Evolutionary conservation across 2,329 filamentous ascomycete species (phyloP), one percentile per base, ranked within the genome.

Genomic region (Corniculantispora saksenae): DNA sequence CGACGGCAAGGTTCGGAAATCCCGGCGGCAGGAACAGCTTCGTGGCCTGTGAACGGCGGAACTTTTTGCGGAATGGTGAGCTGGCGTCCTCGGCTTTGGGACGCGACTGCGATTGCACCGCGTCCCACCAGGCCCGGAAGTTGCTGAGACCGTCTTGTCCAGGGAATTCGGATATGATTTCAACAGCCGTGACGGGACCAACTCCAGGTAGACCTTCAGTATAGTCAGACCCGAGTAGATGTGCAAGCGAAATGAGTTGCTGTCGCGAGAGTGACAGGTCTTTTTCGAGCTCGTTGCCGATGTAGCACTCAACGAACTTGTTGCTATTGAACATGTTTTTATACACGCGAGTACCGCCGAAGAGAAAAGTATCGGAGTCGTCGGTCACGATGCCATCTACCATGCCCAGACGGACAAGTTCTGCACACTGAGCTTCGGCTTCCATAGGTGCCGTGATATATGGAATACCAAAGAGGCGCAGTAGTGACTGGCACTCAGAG

Each of bases 301-400:
- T 85, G 74, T 98, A 99, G 78, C 95, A 98, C 79, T 99, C 95
- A 50, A 99, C 95, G 71, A 93, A 97, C 75, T 99, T 99, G 77
- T 95, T 95, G 71, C 93, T 90, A 78, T 97, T 99, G 83, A 99
- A 99, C 93, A 99, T 97, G 81, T 99, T 99, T 78, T 99, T 99
- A 83, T 99, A 99, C 25, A 99, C 91, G 21, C 94, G 86, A 0
- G 93, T 99, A 45, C 95, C 96, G 21, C 95, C 96, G 76, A 99
- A 99, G 1, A 99, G 85, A 73, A 99, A 99, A 0, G 90, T 96
- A 81, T 99, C 95, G 3, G 91, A 96, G 75, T 99, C 95, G 72
- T 99, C 95, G 0, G 96, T 99, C 35, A 99, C 94, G 67, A 99
- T 97, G 15, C 96, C 95, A 75, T 99, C 96, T 10, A 99, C 96